These are phyloP conservation scores for Luffa aegyptiaca DNA, from an alignment of 306 rosid genomes.

Conservation along the genomic window DNA sequence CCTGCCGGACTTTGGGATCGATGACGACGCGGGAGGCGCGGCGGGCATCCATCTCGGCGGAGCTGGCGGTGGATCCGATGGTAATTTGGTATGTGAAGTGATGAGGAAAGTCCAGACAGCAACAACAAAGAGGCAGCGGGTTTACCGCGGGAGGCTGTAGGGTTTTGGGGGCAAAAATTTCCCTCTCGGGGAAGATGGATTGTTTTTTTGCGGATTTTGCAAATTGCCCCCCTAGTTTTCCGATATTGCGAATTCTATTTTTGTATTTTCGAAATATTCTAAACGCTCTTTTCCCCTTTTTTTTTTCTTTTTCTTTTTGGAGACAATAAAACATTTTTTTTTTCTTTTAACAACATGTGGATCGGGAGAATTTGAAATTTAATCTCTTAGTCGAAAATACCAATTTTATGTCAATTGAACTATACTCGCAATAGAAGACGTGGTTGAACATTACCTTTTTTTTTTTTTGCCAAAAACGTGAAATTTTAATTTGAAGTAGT, in stretches of 20 bases:
- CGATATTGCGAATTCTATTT: neutral
- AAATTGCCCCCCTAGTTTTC: neutral
- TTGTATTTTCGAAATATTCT: no score
- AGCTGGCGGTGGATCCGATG: neutral
- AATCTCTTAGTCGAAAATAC: no score
- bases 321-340: no score
- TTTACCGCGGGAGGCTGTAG: neutral
- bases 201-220: neutral
- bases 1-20: constrained; percentile 68
- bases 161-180: neutral
- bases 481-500: no score
- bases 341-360: no score
- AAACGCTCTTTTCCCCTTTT: no score
- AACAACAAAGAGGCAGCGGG: neutral
- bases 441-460: no score
- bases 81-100: neutral
- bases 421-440: no score
- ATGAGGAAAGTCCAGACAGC: neutral
- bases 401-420: no score
- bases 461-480: no score
- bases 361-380: no score
- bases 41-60: constrained; percentile 44
- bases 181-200: neutral
- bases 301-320: no score
- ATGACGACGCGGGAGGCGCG: constrained; percentile 34